These are phyloP conservation scores for Gossypium davidsonii DNA, from an alignment of 441 rosid genomes.

Conservation along the genomic window DNA sequence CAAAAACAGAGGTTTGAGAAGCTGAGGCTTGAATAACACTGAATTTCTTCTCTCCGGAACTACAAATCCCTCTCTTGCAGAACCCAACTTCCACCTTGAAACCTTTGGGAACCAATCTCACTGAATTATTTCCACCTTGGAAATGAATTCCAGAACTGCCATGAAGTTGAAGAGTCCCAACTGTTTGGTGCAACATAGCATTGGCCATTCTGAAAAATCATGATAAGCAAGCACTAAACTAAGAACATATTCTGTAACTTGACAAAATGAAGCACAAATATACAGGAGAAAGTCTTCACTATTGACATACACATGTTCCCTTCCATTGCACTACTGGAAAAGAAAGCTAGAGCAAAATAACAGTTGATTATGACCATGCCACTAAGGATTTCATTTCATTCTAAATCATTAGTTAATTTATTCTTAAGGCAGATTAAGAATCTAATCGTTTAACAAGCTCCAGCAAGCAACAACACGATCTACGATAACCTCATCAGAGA, in stretches of 20 bases:
- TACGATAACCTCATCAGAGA: neutral
- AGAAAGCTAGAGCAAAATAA: neutral
- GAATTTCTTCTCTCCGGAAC: slow-evolving; percentile 25
- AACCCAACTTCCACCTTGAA: slow-evolving; percentile 30
- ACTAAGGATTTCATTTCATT: slow-evolving; percentile 1
- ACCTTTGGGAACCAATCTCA: slow-evolving; percentile 25
- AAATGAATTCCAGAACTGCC: slow-evolving; percentile 21
- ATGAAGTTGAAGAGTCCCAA: slow-evolving; percentile 30
- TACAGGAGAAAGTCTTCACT: neutral
- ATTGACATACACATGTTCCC: neutral
- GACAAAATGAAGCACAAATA: neutral
- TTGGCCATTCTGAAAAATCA: slow-evolving; percentile 50
- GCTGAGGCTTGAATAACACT: slow-evolving; percentile 43
- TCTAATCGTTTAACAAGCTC: neutral
- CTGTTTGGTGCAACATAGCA: slow-evolving; percentile 41
- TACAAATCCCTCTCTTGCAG: slow-evolving; percentile 20
- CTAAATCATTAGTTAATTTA: neutral
- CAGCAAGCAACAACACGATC: slow-evolving; percentile 2
- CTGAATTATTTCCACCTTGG: slow-evolving; percentile 24
- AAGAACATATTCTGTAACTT: neutral
- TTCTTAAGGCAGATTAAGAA: neutral
- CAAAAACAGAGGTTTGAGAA: slow-evolving; percentile 45
- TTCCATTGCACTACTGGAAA: neutral
- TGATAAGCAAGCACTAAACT: neutral
- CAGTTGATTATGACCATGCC: neutral